Percentiles rank a stretch among this genome's conserved stretches.
These are phyloP conservation scores for Pichia thaimueangensis DNA, from an alignment of 805 yeast species.

Conservation along the genomic window DNA sequence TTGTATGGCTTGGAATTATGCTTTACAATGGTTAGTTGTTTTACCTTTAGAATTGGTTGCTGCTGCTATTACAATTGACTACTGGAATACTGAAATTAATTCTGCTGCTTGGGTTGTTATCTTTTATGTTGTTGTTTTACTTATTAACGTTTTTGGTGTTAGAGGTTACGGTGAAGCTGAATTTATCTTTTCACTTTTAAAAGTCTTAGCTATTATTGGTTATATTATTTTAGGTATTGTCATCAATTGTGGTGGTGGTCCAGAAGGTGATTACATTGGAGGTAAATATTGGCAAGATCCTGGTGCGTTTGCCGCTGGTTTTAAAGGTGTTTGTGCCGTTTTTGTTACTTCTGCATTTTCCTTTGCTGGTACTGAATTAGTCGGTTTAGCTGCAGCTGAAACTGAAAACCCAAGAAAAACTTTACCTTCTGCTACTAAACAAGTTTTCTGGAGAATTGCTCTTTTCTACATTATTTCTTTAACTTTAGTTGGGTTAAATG, in stretches of 20 bases:
- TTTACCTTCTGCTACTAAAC: slow-evolving; percentile 58
- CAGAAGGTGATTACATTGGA: slow-evolving; percentile 52
- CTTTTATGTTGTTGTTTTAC: slow-evolving; percentile 44
- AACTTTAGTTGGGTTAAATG: slow-evolving; percentile 51
- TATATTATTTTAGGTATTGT: slow-evolving; percentile 51
- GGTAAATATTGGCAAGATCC: slow-evolving; percentile 54
- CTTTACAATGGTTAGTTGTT: slow-evolving; percentile 48
- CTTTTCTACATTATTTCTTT: slow-evolving; percentile 51
- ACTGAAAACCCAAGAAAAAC: slow-evolving; percentile 54
- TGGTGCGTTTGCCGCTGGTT: slow-evolving; percentile 47
- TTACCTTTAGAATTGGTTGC: slow-evolving; percentile 52
- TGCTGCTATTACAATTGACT: slow-evolving; percentile 45
- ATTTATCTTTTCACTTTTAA: slow-evolving; percentile 46
- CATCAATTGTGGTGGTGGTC: slow-evolving; percentile 59
- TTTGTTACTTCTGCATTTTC: slow-evolving; percentile 59
- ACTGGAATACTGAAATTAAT: slow-evolving; percentile 39
- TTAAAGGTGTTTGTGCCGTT: slow-evolving; percentile 60
- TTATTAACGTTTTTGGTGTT: slow-evolving; percentile 55
- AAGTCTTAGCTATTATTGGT: slow-evolving; percentile 53
- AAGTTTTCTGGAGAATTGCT: slow-evolving; percentile 58
- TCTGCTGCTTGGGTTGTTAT: slow-evolving; percentile 53
- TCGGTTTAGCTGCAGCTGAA: slow-evolving; percentile 64
- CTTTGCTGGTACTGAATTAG: slow-evolving; percentile 60
- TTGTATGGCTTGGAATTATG: slow-evolving; percentile 55
- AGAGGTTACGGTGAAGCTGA: slow-evolving; percentile 68